phyloP scores from a whole-genome alignment of 495 filamentous ascomycete species.

The Lentithecium fluviatile region DNA sequence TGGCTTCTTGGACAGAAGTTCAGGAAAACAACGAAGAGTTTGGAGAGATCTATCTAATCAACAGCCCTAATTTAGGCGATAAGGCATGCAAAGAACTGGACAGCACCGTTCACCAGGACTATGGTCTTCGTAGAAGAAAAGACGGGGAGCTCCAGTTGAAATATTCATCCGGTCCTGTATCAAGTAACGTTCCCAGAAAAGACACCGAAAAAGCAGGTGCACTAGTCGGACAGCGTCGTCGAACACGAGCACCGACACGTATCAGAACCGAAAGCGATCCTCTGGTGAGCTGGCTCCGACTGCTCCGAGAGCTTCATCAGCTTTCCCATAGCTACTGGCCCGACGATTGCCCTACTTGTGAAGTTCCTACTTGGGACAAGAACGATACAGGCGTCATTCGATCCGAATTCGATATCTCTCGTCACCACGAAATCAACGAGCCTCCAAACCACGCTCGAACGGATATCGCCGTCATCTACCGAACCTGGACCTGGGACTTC shows the following conservation, averaged over 20 bases:
- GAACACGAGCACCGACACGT: background rate
- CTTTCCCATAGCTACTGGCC: background rate
- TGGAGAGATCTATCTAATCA: background rate
- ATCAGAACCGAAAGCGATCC: constrained; percentile 1
- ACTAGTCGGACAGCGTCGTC: too few species aligned
- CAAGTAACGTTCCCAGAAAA: too few species aligned
- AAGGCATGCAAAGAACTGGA: background rate
- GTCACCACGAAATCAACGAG: background rate
- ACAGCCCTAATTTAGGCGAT: background rate
- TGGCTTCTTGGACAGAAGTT: background rate
- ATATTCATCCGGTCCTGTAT: too few species aligned
- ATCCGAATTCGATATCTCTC: background rate
- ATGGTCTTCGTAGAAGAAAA: background rate
- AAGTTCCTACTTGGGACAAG: background rate
- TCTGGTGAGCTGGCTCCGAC: background rate
- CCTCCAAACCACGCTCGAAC: background rate
- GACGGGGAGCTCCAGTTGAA: too few species aligned
- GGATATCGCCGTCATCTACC: background rate
- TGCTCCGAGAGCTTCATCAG: background rate
- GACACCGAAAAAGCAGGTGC: too few species aligned
- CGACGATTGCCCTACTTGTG: background rate
- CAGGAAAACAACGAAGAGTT: background rate
- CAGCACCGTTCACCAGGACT: background rate
- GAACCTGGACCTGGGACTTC: background rate
- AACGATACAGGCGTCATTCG: background rate